Evolutionary conservation across 495 filamentous ascomycete species (phyloP), one percentile per base, ranked within the genome.

Genomic region (Podospora conica): DNA sequence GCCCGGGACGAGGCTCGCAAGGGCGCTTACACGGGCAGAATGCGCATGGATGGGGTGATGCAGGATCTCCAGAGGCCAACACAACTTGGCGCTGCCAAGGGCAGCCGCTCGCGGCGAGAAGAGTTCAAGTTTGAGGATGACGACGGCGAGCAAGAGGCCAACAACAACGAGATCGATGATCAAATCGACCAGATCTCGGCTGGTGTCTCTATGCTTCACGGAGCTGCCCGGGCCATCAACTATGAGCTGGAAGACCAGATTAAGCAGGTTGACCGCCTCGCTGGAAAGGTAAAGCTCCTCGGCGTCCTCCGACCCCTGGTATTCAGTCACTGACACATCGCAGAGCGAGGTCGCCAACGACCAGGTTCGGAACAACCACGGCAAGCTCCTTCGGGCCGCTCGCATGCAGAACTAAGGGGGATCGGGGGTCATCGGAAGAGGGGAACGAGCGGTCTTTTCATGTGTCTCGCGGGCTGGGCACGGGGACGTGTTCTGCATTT

Each of bases 111-210:
- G 20, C 62, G 23, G 1, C 31, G 40, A 29, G 53, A 55, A n/a
- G 54, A 64, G 28, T 72, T 63, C 40, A 56, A 53, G n/a, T 70
- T 72, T 58, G 70, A 72, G 31, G 70, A 73, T n/a, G 65, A 66
- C 53, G 64, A 59, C 58, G 70, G 70, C 55, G 55, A 64, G 58
- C 66, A 70, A 29, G 56, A 62, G 11, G 61, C 54, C 11, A 22
- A 53, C 24, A 60, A 70, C 10, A 21, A 66, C n/a, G 28, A 61
- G 59, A 69, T 72, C 23, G 60, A 67, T 11, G 33, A 65, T 15
- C 54, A 48, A 25, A 55, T 40, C 5, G 62, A 65, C 22, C 23
- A 55, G 56, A 22, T 64, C 21, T 33, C 33, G 6, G 61, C 25
- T 10, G 33, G 31, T 5, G 61, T 64, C 21, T 55, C 59, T 5